Base-by-base conservation (phyloP, 805 yeast genomes). In the Hanseniaspora lachancei region DNA sequence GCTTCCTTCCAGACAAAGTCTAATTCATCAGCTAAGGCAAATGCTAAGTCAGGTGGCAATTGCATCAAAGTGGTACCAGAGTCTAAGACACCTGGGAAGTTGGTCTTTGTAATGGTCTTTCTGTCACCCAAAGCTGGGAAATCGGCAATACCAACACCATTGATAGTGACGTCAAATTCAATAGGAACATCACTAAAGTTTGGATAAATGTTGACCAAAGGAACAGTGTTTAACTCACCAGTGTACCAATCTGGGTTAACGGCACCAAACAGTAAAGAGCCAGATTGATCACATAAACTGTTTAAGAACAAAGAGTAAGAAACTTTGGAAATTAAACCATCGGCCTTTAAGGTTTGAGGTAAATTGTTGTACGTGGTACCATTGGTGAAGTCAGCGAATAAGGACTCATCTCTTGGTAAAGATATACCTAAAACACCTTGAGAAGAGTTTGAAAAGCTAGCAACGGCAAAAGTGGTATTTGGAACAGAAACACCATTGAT, bases 271-370 rank as follows among this genome's bases (percentile, higher is more conserved):
- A 73, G 58, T 1, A 74, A 57, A n/a, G 74, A 66, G 1, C 86
- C 88, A 9, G 70, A 58, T 12, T 62, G 54, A 2, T 76, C 67
- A 35, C 66, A 66, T n/a, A 64, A 60, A 10, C 68, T 68, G 60
- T 79, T 76, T 64, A 85, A 71, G 62, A 73, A 84, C 57, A 84
- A 69, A 0, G 86, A 80, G 64, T 81, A 82, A 1, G 75, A 77
- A 35, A 73, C 70, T 53, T 75, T 74, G 47, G 72, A 61, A 57
- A 78, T 82, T 39, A 76, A 61, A 0, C 86, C 86, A 57, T 75
- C 76, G 32, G 69, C 64, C 44, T 73, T 78, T 70, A 84, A 64
- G 60, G 75, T 74, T 52, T 69, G 60, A 0, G 91, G 91, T 41
- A 84, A 65, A 64, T 84, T 84, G 55, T 74, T 72, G 66, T 84